Conservation (phyloP, 106 monocot genomes). For the Dendrobium officinale region DNA sequence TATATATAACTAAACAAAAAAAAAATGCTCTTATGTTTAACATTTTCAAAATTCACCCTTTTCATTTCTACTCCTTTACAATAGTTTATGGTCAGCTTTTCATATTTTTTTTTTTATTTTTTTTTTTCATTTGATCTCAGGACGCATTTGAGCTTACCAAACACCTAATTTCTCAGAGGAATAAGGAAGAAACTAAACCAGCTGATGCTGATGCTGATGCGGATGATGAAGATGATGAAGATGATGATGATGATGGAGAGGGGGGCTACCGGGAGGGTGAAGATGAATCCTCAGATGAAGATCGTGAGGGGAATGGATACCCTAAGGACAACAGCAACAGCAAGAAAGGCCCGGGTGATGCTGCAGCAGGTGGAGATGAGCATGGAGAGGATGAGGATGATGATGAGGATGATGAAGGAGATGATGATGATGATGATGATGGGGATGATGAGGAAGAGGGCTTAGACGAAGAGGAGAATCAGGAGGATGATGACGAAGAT, state of each 20-base stretch:
- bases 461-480: neutral
- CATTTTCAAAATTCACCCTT: too few relatives aligned
- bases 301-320: constrained; percentile 2
- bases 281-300: neutral
- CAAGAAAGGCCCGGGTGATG: neutral
- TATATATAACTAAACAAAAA: too few relatives aligned
- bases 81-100: too few relatives aligned
- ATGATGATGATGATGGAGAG: constrained; percentile 5
- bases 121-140: neutral
- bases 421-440: neutral
- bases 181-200: neutral
- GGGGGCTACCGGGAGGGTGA: neutral
- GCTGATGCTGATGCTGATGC: neutral
- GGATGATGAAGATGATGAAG: constrained; percentile 5
- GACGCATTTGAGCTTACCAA: neutral
- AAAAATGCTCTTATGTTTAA: too few relatives aligned
- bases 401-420: neutral
- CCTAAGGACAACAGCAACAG: neutral
- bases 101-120: too few relatives aligned
- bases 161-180: neutral
- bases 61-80: too few relatives aligned
- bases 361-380: neutral
- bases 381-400: neutral
- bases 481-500: neutral
- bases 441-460: too few relatives aligned